Percentiles rank a stretch among this genome's conserved stretches.
phyloP scores from a whole-genome alignment of 2,329 filamentous ascomycete species.

The Exserohilum rostratum region DNA sequence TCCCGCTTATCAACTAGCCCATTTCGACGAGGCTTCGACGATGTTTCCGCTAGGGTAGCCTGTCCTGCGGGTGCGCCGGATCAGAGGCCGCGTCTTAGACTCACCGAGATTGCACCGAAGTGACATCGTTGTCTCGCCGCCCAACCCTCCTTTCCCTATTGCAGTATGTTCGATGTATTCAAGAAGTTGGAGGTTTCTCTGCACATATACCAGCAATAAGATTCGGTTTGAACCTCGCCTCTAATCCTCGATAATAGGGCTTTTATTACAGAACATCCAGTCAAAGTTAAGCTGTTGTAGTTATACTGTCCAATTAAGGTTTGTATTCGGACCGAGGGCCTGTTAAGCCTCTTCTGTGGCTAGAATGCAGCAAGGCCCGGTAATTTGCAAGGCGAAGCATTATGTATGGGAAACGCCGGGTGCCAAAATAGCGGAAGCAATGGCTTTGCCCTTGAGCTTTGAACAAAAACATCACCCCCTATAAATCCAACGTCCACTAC shows the following conservation, averaged over 20 bases:
- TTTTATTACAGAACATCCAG: no score
- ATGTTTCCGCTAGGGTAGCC: constrained; percentile 2
- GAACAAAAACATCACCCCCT: neutral
- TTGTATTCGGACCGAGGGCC: constrained; percentile 5
- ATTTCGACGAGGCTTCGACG: constrained; percentile 1
- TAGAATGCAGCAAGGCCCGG: neutral
- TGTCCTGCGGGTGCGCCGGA: neutral
- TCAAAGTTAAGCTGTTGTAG: neutral
- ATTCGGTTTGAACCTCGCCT: neutral
- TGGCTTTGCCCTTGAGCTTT: neutral
- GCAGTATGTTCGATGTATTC: neutral
- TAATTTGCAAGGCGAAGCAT: neutral
- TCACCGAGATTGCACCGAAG: neutral
- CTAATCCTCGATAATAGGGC: neutral
- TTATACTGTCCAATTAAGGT: neutral
- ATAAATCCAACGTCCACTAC: no score
- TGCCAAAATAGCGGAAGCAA: neutral
- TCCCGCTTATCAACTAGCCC: neutral
- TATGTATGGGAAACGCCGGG: neutral
- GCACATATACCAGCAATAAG: neutral
- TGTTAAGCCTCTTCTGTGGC: neutral
- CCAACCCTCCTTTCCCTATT: neutral
- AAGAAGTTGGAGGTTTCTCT: neutral
- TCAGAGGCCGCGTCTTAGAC: neutral
- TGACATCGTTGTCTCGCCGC: neutral